Evolutionary conservation across 2,329 filamentous ascomycete species (phyloP).

Genomic region (Alternaria conjuncta): DNA sequence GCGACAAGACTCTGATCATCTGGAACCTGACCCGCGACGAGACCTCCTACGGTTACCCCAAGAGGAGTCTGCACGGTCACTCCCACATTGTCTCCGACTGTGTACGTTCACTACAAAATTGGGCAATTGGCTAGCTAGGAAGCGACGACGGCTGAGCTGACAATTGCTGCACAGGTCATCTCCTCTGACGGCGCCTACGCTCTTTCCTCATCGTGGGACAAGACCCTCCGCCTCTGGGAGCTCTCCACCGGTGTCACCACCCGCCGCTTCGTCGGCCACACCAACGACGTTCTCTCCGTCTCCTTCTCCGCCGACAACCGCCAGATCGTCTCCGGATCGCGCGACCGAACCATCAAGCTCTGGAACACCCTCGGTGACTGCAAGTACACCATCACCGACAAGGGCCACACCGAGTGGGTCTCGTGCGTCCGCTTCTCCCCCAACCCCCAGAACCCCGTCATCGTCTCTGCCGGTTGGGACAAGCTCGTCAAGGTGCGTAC

Average conservation of each 20-base stretch:
- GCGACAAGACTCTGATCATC: slow-evolving; percentile 99
- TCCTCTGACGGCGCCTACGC: slow-evolving; percentile 99
- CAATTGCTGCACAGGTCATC: slow-evolving; percentile 74
- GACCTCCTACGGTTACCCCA: slow-evolving; percentile 97
- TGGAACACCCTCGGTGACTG: slow-evolving; percentile 99
- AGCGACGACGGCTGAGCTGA: slow-evolving; percentile 37
- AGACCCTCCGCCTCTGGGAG: slow-evolving; percentile 99
- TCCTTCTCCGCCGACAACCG: slow-evolving; percentile 99
- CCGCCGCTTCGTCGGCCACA: slow-evolving; percentile 98
- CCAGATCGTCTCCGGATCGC: slow-evolving; percentile 98
- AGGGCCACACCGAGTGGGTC: slow-evolving; percentile 99
- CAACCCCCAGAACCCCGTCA: slow-evolving; percentile 99
- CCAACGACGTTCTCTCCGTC: slow-evolving; percentile 98
- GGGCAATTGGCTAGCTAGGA: slow-evolving; percentile 37
- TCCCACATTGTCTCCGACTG: slow-evolving; percentile 99
- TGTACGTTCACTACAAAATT: slow-evolving; percentile 67
- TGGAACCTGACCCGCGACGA: slow-evolving; percentile 99
- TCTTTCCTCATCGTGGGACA: slow-evolving; percentile 98
- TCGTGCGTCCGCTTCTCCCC: slow-evolving; percentile 99
- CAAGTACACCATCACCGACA: slow-evolving; percentile 99
- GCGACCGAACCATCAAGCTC: slow-evolving; percentile 99
- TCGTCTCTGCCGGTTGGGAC: slow-evolving; percentile 98
- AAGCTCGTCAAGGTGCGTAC: slow-evolving; percentile 98
- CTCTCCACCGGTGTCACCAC: slow-evolving; percentile 96
- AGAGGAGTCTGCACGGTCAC: slow-evolving; percentile 98